Evolutionary conservation across 179 eudicot species (phyloP).

Genomic region (Spergularia azorica): DNA sequence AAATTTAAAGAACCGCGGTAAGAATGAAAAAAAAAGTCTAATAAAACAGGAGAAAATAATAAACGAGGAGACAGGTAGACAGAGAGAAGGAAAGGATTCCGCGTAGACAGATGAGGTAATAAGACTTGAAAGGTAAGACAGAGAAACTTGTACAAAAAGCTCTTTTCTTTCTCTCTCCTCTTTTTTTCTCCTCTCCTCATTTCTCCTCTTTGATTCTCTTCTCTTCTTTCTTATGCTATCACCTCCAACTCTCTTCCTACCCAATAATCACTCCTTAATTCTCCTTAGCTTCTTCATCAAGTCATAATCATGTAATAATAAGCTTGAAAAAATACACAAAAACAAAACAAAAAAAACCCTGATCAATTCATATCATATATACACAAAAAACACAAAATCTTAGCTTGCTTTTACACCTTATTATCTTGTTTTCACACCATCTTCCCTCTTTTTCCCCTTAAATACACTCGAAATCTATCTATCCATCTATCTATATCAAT

Average conservation of each 20-base stretch:
- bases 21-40: not conserved
- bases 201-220: not conserved
- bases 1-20: not conserved
- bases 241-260: not conserved
- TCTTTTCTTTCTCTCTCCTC: not conserved
- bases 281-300: not conserved
- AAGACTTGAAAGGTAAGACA: constrained; percentile 16
- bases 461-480: not conserved
- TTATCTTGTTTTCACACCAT: constrained; percentile 27
- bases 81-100: constrained; percentile 27
- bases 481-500: not conserved
- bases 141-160: not conserved
- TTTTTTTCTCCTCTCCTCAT: not conserved
- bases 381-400: not conserved
- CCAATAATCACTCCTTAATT: not conserved
- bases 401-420: constrained; percentile 13
- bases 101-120: constrained; percentile 42
- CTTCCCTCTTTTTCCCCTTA: not conserved
- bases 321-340: too few relatives aligned
- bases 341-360: not conserved
- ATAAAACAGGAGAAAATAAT: not conserved
- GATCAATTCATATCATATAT: too few relatives aligned
- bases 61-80: not conserved
- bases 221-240: not conserved
- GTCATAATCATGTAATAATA: constrained; percentile 5